Conservation (phyloP, 805 yeast genomes). For the Komagataella phaffii region DNA sequence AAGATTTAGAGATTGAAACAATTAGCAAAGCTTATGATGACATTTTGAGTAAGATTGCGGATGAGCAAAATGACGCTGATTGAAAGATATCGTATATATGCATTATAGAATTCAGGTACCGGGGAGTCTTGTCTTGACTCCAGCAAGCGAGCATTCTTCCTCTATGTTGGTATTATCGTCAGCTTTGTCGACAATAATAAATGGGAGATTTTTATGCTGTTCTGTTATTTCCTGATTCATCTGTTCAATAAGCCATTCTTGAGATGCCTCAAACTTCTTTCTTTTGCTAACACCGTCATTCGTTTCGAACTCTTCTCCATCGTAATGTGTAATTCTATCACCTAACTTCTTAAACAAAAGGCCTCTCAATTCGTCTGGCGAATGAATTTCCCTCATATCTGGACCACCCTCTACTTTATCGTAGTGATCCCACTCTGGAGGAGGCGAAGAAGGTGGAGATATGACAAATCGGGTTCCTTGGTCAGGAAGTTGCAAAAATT, state of each 20-base stretch:
- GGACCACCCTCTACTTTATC: constrained; percentile 3
- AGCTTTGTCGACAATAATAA: not conserved
- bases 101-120: not conserved
- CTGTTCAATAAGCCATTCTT: not conserved
- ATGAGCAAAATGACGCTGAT: not conserved
- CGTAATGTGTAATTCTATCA: constrained; percentile 2
- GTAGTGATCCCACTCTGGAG: constrained; percentile 3
- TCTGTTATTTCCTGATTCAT: not conserved
- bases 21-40: not conserved
- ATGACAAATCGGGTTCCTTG: constrained; percentile 5
- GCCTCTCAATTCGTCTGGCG: constrained; percentile 3
- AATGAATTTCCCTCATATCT: constrained; percentile 2
- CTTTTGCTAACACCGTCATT: not conserved
- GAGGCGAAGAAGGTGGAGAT: constrained; percentile 7
- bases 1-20: not conserved
- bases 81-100: not conserved
- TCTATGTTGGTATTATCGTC: not conserved
- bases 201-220: not conserved
- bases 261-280: not conserved
- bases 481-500: constrained; percentile 4
- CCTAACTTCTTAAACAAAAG: constrained; percentile 5
- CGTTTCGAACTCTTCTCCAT: not conserved
- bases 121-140: not conserved
- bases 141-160: not conserved
- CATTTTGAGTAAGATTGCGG: not conserved